Evolutionary conservation across 371 early-diverging fungal genomes (phyloP).

Genomic region (Rhizopus arrhizus): DNA sequence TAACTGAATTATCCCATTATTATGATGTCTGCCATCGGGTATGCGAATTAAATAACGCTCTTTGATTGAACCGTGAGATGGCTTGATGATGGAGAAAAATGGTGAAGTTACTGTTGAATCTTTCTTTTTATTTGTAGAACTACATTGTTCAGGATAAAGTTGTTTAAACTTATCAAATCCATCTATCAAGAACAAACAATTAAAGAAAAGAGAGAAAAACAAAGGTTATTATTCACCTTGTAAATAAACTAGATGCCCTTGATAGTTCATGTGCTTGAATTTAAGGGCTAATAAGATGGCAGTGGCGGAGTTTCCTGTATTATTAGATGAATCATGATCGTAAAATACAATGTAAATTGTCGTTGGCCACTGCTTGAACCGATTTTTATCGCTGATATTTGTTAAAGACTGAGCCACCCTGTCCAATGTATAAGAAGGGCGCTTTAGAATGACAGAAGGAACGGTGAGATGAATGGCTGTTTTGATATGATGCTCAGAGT

Average conservation of each 20-base stretch:
- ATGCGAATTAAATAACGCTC: constrained; percentile 36
- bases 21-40: constrained; percentile 13
- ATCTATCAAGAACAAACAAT: constrained; percentile 18
- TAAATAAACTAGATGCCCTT: constrained; percentile 23
- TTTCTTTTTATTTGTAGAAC: not conserved
- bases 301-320: constrained; percentile 39
- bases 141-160: constrained; percentile 29
- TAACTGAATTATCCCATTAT: constrained; percentile 4
- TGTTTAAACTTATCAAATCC: constrained; percentile 32
- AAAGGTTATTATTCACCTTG: constrained; percentile 24
- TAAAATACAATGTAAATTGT: constrained; percentile 50
- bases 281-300: constrained; percentile 36
- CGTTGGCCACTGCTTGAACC: constrained; percentile 40
- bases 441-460: constrained; percentile 50
- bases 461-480: constrained; percentile 48
- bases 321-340: constrained; percentile 45
- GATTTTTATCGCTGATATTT: constrained; percentile 22
- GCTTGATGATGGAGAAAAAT: constrained; percentile 42
- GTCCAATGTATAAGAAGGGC: constrained; percentile 47
- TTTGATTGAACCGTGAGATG: constrained; percentile 33
- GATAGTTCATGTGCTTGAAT: constrained; percentile 16
- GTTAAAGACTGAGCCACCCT: constrained; percentile 48
- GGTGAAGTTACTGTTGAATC: not conserved
- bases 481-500: constrained; percentile 35
- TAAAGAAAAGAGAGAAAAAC: not conserved